Evolutionary conservation across 768 basidiomycete species (phyloP), one percentile per base, ranked within the genome.

Genomic region (Suillus variegatus): DNA sequence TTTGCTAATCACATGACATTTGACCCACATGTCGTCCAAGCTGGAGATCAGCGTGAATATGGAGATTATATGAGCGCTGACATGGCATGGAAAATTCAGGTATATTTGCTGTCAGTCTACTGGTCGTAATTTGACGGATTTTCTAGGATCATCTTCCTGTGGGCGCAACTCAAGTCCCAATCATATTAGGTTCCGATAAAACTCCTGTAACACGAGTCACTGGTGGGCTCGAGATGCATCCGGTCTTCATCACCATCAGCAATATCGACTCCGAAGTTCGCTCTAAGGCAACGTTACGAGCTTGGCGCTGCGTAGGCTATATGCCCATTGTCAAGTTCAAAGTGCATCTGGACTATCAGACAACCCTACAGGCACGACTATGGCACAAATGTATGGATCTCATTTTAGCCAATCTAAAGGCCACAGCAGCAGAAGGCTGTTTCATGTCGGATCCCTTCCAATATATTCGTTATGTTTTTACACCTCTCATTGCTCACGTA

Each of bases 351-450:
- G 67, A 74, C 22, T 57, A 73, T 22, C 68, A 63, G 12, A 70
- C 68, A 2, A 62, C 78, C 12, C 67, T 78, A 12, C 71, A 69
- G 54, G 65, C 60, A 32, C 65, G 72, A 1, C 65, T 79, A 2
- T 69, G 69, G 54, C 78, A 80, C 54, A 58, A 71, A 22, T 76
- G 73, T 61, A 62, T 78, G 1, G 76, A 80, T 54, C 70, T 75
- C n/a, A 61, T 79, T 44, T 66, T 69, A 8, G 32, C 55, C 5
- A 73, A 74, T 6, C 67, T 79, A 43, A 78, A 79, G 57, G 67
- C 49, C 20, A 73, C 75, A 1, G 74, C 75, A 12, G 3, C 61
- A 46, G 61, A 70, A 44, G 77, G 77, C 4, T 60, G 68, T 22
- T 66, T 72, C 58, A 72, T 79, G 71, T 63, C 70, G 16, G 75